Evolutionary conservation across 164 flowering plant genomes (phyloP).

Genomic region (Euptelea pleiosperma): DNA sequence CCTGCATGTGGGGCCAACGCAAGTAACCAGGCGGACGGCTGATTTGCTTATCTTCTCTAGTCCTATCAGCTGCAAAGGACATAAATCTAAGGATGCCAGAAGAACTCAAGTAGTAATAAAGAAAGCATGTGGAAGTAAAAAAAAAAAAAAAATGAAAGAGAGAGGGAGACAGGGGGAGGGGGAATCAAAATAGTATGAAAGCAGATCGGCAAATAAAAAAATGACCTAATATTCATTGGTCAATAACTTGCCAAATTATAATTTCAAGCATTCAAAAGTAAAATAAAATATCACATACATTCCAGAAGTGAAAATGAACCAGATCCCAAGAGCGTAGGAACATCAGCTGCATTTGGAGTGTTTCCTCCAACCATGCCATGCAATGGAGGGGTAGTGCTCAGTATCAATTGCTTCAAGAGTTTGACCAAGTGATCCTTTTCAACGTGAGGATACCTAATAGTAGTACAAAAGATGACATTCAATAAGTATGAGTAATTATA

Average conservation of each 20-base stretch:
- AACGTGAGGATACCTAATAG: conserved; percentile 76
- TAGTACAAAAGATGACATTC: background rate
- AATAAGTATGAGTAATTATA: background rate
- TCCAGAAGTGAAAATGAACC: conserved; percentile 77
- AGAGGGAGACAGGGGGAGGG: no score
- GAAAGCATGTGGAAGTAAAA: background rate
- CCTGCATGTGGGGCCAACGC: conserved; percentile 96
- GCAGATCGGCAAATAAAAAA: background rate
- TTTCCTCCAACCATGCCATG: conserved; percentile 38
- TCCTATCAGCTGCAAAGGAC: conserved; percentile 55
- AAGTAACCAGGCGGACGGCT: conserved; percentile 50
- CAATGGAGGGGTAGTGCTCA: conserved; percentile 43
- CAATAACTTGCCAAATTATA: no score
- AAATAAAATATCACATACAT: conserved; percentile 35
- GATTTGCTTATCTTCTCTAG: conserved; percentile 29
- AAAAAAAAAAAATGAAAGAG: no score
- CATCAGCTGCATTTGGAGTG: conserved; percentile 78
- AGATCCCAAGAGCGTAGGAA: conserved; percentile 82
- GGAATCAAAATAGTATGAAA: no score
- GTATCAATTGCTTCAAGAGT: conserved; percentile 82
- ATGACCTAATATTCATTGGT: no score
- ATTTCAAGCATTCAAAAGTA: conserved; percentile 5
- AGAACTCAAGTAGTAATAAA: no score
- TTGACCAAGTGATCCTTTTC: conserved; percentile 83
- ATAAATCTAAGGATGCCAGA: no score